phyloP scores from a whole-genome alignment of 352 stramenopile species.

The Globisporangium canariense region DNA sequence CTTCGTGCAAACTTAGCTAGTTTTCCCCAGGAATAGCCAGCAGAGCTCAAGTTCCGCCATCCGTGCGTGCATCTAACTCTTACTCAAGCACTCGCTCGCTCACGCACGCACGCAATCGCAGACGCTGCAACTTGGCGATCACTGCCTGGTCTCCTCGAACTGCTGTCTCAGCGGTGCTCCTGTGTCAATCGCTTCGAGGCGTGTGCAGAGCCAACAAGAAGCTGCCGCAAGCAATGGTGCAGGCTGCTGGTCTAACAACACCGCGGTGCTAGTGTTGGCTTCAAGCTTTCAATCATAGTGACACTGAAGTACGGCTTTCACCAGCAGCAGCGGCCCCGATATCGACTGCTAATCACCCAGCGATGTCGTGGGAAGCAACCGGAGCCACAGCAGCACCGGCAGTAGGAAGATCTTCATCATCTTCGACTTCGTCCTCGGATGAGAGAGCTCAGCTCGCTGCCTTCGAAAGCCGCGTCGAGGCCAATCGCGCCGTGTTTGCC shows the following conservation, averaged over 20 bases:
- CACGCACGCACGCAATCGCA: no score
- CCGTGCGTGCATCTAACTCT: no score
- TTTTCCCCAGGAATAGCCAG: no score
- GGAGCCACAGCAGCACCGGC: neutral
- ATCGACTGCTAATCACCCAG: neutral
- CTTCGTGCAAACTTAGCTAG: no score
- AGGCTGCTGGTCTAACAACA: neutral
- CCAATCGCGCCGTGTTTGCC: slow-evolving; percentile 36
- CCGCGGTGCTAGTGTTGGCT: neutral
- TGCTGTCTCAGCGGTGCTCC: neutral
- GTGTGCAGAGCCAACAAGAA: neutral
- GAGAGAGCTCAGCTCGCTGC: neutral
- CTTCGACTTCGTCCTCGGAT: neutral
- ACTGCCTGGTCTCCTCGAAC: neutral
- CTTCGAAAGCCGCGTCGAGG: slow-evolving; percentile 22
- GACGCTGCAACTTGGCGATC: no score
- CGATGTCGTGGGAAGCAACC: slow-evolving; percentile 3
- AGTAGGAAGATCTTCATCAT: neutral
- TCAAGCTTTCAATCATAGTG: neutral
- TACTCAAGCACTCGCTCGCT: no score
- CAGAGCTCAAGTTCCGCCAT: no score
- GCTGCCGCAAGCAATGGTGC: neutral
- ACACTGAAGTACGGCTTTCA: neutral
- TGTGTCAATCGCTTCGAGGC: no score
- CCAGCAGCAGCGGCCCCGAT: neutral